Conservation (phyloP, 306 rosid genomes). For the Dalbergia cultrata region DNA sequence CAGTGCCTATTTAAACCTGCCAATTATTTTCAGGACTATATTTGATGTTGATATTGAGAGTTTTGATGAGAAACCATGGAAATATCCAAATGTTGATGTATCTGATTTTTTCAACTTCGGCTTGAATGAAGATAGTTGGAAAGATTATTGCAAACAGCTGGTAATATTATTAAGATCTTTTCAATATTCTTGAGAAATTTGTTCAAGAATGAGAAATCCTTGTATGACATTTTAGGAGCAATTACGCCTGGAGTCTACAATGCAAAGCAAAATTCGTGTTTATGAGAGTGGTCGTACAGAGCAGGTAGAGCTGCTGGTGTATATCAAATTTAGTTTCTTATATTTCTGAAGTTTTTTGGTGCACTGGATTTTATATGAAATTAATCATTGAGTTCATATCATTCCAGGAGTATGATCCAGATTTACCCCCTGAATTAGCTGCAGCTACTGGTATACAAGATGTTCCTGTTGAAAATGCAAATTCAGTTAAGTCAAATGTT, state of each 20-base stretch:
- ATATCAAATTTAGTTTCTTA: slow-evolving; percentile 33
- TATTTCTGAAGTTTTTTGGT: neutral
- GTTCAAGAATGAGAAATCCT: slow-evolving; percentile 38
- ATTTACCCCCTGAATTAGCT: slow-evolving; percentile 98
- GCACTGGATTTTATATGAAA: slow-evolving; percentile 11
- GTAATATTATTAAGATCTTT: slow-evolving; percentile 54
- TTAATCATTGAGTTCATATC: slow-evolving; percentile 36
- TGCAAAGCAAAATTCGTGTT: slow-evolving; percentile 99
- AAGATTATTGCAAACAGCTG: slow-evolving; percentile 98
- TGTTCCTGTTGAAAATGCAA: slow-evolving; percentile 62
- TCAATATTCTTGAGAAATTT: slow-evolving; percentile 19
- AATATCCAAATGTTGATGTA: slow-evolving; percentile 76
- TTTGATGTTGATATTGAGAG: slow-evolving; percentile 91
- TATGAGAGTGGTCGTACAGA: slow-evolving; percentile 98
- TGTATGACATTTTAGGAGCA: slow-evolving; percentile 73
- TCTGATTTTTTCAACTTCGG: slow-evolving; percentile 96
- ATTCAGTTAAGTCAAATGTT: slow-evolving; percentile 64
- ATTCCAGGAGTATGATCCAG: slow-evolving; percentile 94
- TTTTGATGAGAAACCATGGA: slow-evolving; percentile 99
- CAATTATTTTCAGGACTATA: slow-evolving; percentile 77
- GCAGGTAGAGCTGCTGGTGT: slow-evolving; percentile 65
- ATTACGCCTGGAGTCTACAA: slow-evolving; percentile 95
- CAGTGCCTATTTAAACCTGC: slow-evolving; percentile 40
- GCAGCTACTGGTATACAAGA: slow-evolving; percentile 92
- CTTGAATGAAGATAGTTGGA: slow-evolving; percentile 95